Conservation (phyloP, 176 grass and related monocot genomes). For the Musa acuminata region DNA sequence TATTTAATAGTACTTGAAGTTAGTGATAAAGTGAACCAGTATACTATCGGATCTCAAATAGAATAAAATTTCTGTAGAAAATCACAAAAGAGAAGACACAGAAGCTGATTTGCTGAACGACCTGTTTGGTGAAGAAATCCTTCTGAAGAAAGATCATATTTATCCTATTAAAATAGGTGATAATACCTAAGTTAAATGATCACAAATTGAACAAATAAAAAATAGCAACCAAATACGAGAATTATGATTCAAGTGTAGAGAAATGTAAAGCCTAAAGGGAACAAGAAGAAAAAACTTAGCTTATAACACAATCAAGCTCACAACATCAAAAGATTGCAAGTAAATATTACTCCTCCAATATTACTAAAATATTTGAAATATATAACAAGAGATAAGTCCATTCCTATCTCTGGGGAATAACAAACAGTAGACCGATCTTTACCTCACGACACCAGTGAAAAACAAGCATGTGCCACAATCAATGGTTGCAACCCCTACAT, state of each 20-base stretch:
- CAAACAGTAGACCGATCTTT: conserved; percentile 6
- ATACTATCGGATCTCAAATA: not conserved
- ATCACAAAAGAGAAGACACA: conserved; percentile 12
- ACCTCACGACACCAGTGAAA: conserved; percentile 17
- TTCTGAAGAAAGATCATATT: conserved; percentile 21
- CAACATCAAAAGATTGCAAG: not conserved
- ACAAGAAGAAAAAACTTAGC: not conserved
- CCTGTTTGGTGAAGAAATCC: conserved; percentile 19
- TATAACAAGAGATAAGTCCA: not conserved
- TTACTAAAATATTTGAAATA: not conserved
- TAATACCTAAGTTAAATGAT: not conserved
- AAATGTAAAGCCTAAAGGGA: conserved; percentile 13
- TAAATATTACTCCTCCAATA: not conserved
- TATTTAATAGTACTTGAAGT: not conserved
- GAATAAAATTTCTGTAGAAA: not conserved
- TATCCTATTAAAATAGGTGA: not conserved
- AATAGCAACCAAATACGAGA: not conserved
- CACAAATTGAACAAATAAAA: not conserved
- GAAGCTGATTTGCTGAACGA: conserved; percentile 26
- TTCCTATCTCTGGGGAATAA: conserved; percentile 3
- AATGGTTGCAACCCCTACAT: conserved; percentile 25
- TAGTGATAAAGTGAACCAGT: not conserved
- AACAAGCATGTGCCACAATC: conserved; percentile 25
- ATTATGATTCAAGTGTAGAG: conserved; percentile 10
- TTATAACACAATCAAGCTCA: not conserved